Conservation (phyloP, 768 basidiomycete species). For the Wakefieldia striispora region DNA sequence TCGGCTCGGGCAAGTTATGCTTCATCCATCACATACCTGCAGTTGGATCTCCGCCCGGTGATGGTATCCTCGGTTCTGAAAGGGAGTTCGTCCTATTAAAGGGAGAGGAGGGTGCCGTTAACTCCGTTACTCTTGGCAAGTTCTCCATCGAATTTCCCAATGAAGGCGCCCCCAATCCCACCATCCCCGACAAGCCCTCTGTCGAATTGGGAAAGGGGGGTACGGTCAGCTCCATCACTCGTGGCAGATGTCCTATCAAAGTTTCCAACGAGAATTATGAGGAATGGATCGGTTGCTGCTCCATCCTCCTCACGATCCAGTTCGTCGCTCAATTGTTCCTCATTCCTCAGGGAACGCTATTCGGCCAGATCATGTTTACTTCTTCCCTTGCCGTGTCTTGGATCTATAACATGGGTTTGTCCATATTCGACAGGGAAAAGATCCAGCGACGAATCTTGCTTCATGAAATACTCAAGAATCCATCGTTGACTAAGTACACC, state of each 20-base stretch:
- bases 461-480: constrained; percentile 20
- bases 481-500: constrained; percentile 22
- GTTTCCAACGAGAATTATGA: constrained; percentile 26
- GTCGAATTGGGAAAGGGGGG: too few relatives aligned
- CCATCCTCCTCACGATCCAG: constrained; percentile 31
- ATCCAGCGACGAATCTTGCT: constrained; percentile 27
- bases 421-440: constrained; percentile 36
- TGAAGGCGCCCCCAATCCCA: too few relatives aligned
- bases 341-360: constrained; percentile 31
- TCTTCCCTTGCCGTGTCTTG: constrained; percentile 33
- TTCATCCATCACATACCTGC: constrained; percentile 28
- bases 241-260: constrained; percentile 28
- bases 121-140: too few relatives aligned
- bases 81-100: constrained; percentile 29
- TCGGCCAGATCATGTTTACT: constrained; percentile 38
- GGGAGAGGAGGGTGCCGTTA: constrained; percentile 30
- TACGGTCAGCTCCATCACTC: constrained; percentile 29
- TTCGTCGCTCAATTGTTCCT: constrained; percentile 37
- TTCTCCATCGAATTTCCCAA: too few relatives aligned
- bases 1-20: constrained; percentile 30
- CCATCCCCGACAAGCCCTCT: too few relatives aligned
- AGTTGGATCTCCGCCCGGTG: constrained; percentile 25
- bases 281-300: constrained; percentile 28
- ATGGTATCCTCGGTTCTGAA: constrained; percentile 27
- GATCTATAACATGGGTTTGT: constrained; percentile 35